Percentiles rank a stretch among this genome's conserved stretches.
Evolutionary conservation across 139 green algal genomes (phyloP).

Genomic region (Monoraphidium neglectum): DNA sequence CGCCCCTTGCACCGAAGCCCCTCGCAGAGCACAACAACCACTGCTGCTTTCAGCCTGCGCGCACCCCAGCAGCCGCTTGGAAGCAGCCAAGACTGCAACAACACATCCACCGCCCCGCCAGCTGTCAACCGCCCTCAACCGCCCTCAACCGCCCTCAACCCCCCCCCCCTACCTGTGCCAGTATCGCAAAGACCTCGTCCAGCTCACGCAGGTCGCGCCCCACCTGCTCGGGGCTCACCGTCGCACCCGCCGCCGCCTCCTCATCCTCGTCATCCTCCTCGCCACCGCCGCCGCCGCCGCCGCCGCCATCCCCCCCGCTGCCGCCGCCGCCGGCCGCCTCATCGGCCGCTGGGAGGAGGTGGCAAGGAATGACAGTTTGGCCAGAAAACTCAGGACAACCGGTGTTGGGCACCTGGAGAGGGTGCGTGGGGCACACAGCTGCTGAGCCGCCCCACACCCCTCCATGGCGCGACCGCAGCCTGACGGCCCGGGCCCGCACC

Average conservation of each 20-base stretch:
- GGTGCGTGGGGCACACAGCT: too few species aligned
- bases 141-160: neutral
- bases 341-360: too few species aligned
- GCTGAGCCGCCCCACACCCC: too few species aligned
- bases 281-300: neutral
- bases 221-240: neutral
- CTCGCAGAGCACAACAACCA: too few species aligned
- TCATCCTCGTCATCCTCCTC: neutral
- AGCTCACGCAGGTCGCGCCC: conserved; percentile 18
- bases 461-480: too few species aligned
- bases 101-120: neutral
- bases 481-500: too few species aligned
- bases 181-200: conserved; percentile 31
- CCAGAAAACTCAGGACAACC: too few species aligned
- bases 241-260: neutral
- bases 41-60: neutral
- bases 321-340: neutral
- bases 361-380: too few species aligned
- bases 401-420: too few species aligned
- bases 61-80: neutral
- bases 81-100: neutral
- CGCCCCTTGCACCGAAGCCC: too few species aligned
- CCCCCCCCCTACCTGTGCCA: conserved; percentile 23
- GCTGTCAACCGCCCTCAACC: neutral
- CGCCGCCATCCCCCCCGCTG: neutral